These are phyloP conservation scores for Eucalyptus camaldulensis DNA, from an alignment of 345 rosid genomes.

Conservation along the genomic window DNA sequence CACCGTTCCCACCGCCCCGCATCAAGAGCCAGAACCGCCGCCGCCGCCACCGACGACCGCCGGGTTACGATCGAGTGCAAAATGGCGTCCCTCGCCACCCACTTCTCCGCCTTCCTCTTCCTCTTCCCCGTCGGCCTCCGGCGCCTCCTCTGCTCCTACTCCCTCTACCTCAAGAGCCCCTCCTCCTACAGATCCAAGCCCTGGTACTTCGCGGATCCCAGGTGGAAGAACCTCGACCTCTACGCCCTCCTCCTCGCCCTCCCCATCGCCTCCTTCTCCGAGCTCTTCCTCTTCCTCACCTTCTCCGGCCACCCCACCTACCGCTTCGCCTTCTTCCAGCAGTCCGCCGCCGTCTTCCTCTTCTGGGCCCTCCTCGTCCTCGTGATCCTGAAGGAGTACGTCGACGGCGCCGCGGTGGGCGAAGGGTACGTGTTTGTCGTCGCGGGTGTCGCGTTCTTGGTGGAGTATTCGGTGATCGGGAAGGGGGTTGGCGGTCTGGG, in stretches of 20 bases:
- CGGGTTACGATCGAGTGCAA: not conserved
- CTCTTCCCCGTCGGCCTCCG: constrained; percentile 36
- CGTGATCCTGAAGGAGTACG: constrained; percentile 13
- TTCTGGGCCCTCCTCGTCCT: constrained; percentile 30
- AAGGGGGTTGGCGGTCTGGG: constrained; percentile 24
- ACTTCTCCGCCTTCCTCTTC: constrained; percentile 27
- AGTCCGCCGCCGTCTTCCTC: constrained; percentile 17
- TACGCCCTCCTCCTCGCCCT: constrained; percentile 35
- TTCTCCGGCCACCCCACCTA: constrained; percentile 28
- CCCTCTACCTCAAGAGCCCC: constrained; percentile 41
- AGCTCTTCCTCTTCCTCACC: constrained; percentile 30
- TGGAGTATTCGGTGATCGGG: constrained; percentile 25
- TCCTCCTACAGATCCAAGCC: constrained; percentile 37
- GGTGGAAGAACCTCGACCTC: constrained; percentile 34
- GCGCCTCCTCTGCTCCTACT: constrained; percentile 39
- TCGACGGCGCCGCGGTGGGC: constrained; percentile 4
- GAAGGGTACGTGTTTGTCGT: constrained; percentile 14
- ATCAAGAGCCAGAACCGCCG: not conserved
- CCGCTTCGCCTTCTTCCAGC: constrained; percentile 35
- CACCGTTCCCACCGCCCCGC: not conserved
- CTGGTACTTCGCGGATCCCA: constrained; percentile 34
- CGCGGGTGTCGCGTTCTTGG: constrained; percentile 22
- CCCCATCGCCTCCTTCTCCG: constrained; percentile 38
- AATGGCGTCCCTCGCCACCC: constrained; percentile 36
- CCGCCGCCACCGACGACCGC: not conserved